Conservation (phyloP, 2,329 filamentous ascomycete species). For the Aspergillus viridinutans region DNA sequence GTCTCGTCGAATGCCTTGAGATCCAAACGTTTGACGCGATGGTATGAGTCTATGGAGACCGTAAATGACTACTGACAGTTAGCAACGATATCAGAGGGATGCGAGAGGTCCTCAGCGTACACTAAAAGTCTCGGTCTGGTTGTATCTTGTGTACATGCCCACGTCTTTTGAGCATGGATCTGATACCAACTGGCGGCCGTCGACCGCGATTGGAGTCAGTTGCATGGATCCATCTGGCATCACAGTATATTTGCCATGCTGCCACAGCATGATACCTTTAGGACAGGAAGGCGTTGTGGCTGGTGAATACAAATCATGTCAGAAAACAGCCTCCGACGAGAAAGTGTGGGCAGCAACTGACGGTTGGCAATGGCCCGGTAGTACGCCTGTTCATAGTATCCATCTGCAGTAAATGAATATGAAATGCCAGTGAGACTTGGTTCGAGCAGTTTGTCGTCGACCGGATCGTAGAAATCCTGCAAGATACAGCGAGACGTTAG, state of each 20-base stretch:
- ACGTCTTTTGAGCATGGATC: slow-evolving; percentile 57
- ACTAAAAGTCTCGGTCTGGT: slow-evolving; percentile 60
- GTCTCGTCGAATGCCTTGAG: slow-evolving; percentile 61
- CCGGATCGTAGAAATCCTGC: slow-evolving; percentile 66
- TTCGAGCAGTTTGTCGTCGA: slow-evolving; percentile 62
- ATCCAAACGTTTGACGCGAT: slow-evolving; percentile 59
- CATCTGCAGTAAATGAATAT: slow-evolving; percentile 67
- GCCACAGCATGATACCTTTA: slow-evolving; percentile 65
- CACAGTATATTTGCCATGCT: slow-evolving; percentile 62
- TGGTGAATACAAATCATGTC: slow-evolving; percentile 25
- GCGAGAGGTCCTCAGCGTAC: slow-evolving; percentile 35
- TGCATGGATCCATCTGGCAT: slow-evolving; percentile 55
- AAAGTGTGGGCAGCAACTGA: slow-evolving; percentile 37
- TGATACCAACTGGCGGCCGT: slow-evolving; percentile 64
- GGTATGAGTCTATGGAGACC: slow-evolving; percentile 55
- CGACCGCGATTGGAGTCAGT: slow-evolving; percentile 59
- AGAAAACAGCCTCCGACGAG: slow-evolving; percentile 7
- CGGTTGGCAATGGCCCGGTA: slow-evolving; percentile 67
- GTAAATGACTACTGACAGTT: slow-evolving; percentile 33
- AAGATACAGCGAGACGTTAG: slow-evolving; percentile 5
- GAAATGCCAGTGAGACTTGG: slow-evolving; percentile 65
- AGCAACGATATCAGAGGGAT: neutral
- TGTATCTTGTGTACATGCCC: slow-evolving; percentile 62
- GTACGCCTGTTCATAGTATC: slow-evolving; percentile 65
- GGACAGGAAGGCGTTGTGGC: slow-evolving; percentile 59